Percentiles rank a stretch among this genome's conserved stretches.
Evolutionary conservation across 768 basidiomycete species (phyloP).

Genomic region (Mycena pura): DNA sequence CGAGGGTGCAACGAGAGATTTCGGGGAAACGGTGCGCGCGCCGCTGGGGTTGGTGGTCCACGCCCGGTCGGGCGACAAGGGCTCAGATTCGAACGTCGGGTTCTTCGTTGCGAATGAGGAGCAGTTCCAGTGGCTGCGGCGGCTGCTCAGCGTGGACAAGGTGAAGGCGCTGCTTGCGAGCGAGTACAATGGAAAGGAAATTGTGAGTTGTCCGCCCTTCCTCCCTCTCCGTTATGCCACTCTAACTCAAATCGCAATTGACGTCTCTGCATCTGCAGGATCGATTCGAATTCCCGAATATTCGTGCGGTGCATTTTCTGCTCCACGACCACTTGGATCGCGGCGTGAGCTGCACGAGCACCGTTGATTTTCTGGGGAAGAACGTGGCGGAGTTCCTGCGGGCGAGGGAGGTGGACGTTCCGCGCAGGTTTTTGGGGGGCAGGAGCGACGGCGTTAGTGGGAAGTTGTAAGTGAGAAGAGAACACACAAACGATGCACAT

Average conservation of each 20-base stretch:
- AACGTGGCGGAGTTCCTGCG: slow-evolving; percentile 27
- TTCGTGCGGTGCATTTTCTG: slow-evolving; percentile 23
- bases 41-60: slow-evolving; percentile 22
- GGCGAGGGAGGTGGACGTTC: slow-evolving; percentile 24
- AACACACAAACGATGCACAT: slow-evolving; percentile 52
- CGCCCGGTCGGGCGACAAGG: slow-evolving; percentile 26
- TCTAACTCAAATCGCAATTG: background rate
- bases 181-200: slow-evolving; percentile 24
- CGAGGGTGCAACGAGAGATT: background rate
- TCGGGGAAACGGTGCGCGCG: slow-evolving; percentile 19
- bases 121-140: slow-evolving; percentile 20
- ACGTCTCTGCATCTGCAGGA: slow-evolving; percentile 7
- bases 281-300: slow-evolving; percentile 23
- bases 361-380: slow-evolving; percentile 27
- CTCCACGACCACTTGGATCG: slow-evolving; percentile 26
- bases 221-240: background rate
- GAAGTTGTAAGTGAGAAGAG: slow-evolving; percentile 1
- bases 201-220: slow-evolving; percentile 13
- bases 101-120: slow-evolving; percentile 13
- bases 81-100: slow-evolving; percentile 25
- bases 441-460: background rate
- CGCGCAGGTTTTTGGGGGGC: slow-evolving; percentile 8
- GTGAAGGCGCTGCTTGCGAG: slow-evolving; percentile 18
- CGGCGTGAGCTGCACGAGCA: slow-evolving; percentile 25
- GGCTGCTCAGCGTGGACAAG: slow-evolving; percentile 15